Evolutionary conservation across 805 yeast species (phyloP).

Genomic region (Saccharomycopsis malanga): DNA sequence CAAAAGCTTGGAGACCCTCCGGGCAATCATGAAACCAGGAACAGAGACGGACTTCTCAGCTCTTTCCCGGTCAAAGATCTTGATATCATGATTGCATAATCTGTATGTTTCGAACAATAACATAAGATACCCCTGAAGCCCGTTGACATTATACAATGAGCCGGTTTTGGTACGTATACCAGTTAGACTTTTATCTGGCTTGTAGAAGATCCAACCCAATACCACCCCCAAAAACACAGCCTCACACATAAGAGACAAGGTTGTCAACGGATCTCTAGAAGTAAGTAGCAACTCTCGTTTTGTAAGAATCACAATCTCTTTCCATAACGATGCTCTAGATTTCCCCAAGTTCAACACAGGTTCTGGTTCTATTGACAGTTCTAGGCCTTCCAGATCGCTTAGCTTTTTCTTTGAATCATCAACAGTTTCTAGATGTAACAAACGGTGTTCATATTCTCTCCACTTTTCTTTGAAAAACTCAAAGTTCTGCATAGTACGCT

Average conservation of each 20-base stretch:
- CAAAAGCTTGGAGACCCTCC: slow-evolving; percentile 58
- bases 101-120: slow-evolving; percentile 53
- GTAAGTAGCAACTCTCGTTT: slow-evolving; percentile 41
- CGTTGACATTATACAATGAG: slow-evolving; percentile 44
- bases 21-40: slow-evolving; percentile 56
- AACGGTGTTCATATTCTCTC: slow-evolving; percentile 25
- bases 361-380: no score
- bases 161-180: slow-evolving; percentile 60
- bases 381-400: not conserved
- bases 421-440: not conserved
- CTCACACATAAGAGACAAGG: slow-evolving; percentile 37
- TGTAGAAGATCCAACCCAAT: slow-evolving; percentile 73
- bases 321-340: slow-evolving; percentile 32
- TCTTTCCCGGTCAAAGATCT: slow-evolving; percentile 58
- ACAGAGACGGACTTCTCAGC: slow-evolving; percentile 62
- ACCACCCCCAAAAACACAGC: slow-evolving; percentile 49
- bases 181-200: slow-evolving; percentile 49
- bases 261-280: slow-evolving; percentile 44
- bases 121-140: slow-evolving; percentile 49
- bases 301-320: slow-evolving; percentile 40
- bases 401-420: not conserved
- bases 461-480: slow-evolving; percentile 32
- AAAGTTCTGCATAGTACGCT: slow-evolving; percentile 31
- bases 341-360: not conserved
- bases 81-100: slow-evolving; percentile 46